Base-by-base conservation (phyloP, 164 flowering plant species). In the Taxillus chinensis region DNA sequence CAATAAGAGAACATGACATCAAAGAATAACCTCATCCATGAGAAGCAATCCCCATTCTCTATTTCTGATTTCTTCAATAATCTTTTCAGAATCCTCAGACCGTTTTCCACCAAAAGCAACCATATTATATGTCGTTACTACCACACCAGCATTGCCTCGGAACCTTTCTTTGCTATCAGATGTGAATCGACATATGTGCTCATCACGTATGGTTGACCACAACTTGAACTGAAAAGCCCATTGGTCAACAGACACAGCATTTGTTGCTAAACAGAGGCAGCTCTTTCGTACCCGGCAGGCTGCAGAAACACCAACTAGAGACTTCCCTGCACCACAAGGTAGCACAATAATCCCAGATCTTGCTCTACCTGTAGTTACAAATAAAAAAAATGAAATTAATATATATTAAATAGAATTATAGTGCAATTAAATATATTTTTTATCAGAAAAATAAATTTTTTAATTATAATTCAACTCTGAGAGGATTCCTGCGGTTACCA, bases 291-390 rank as follows among this genome's bases (percentile, higher is more conserved):
- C 85, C 56, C 97, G 85, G 64, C 78, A 67, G 7, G 99, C 98
- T 51, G 99, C 98, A 75, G 99, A 95, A 73, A 95, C 99, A 67
- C 98, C 98, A 65, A 95, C 99, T 46, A 91, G 76, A 63, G 99
- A 95, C 78, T 95, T 95, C 60, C 99, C 99, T 38, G 99, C 99
- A 73, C 99, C 99, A 78, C 99, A 95, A 13, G 98, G 99, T 41
- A 95, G 80, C 27, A 95, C 98, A 69, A 95, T 95, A 73, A 95
- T 91, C 42, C 99, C 99, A 76, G 99, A 95, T 74, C 99, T 85
- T 65, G 99, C 97, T 80, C 97, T 85, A 56, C 99, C 97, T 95
- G 86, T 62, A 74, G 73, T 55, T 46, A 4, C 38, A 60, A 45
- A 57, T 9, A 55, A 55, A 16, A 55, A 5, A 16, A n/a, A 0